Evolutionary conservation across 176 grass and related monocot species (phyloP), one percentile per base, ranked within the genome.

Genomic region (Lolium rigidum): DNA sequence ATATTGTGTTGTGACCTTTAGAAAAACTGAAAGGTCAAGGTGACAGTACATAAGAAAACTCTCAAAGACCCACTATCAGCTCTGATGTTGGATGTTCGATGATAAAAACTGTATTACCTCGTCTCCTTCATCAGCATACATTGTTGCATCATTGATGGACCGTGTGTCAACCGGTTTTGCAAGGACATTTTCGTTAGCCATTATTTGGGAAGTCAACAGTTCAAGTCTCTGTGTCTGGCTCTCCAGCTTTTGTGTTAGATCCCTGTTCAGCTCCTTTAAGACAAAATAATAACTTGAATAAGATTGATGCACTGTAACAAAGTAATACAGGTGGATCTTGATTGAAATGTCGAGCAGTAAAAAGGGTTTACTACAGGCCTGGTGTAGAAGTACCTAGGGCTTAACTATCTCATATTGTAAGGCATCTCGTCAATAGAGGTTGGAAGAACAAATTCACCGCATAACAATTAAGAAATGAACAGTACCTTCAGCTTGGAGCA

Each of bases 61-160:
- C 74, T 78, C 46, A 76, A 68, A 9, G 11, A 67, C 44, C 24
- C 12, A 41, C 15, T 60, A 78, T 54, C 44, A 86, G 28, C 24
- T 55, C 14, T 56, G 21, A 56, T 73, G 5, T n/a, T 38, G 58
- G 10, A 51, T 62, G 66, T 35, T 80, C 55, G 12, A 22, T 35
- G 18, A 46, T 11, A 70, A 12, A 12, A 13, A 80, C 39, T 84
- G 52, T 49, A 50, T 21, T 88, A 94, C 97, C 97, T 99, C 94
- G 83, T 99, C 97, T 82, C 94, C 97, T 88, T 99, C 97, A 56
- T 99, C 97, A 79, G 97, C 94, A 89, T 97, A 99, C 84, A 94
- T 80, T 60, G 92, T 81, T 59, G 90, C 88, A 88, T 99, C 97
- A 92, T 90, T 86, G 57, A 80, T 76, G 79, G 90, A 88, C 76